phyloP scores from a whole-genome alignment of 2,329 filamentous ascomycete species.

The Pseudogymnoascus sp. region DNA sequence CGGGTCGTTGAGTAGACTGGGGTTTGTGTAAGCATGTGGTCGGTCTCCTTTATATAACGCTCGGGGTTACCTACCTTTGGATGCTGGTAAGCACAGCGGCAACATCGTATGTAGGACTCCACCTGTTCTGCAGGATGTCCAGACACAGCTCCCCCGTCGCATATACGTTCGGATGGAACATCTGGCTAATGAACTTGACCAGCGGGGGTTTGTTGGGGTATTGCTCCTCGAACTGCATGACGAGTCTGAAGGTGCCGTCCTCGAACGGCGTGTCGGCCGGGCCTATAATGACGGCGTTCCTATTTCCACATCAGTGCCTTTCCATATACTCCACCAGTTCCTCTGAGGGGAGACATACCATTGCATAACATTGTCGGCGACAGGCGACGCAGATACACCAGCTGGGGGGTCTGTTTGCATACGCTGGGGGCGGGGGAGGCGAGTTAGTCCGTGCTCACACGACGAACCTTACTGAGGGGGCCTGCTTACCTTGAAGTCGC shows the following conservation, averaged over 20 bases:
- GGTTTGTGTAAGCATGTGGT: neutral
- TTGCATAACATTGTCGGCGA: constrained; percentile 95
- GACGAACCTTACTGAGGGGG: constrained; percentile 15
- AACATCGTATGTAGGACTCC: constrained; percentile 98
- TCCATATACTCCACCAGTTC: neutral
- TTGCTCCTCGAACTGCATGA: constrained; percentile 99
- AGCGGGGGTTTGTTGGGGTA: constrained; percentile 97
- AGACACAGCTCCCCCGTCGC: constrained; percentile 92
- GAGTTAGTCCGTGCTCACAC: constrained; percentile 17
- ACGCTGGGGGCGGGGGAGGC: constrained; percentile 48
- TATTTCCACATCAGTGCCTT: constrained; percentile 30
- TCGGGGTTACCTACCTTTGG: constrained; percentile 61
- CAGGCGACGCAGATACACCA: constrained; percentile 90
- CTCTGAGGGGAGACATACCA: constrained; percentile 49
- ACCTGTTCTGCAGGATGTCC: constrained; percentile 94
- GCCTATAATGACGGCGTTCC: constrained; percentile 98
- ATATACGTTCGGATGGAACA: constrained; percentile 99
- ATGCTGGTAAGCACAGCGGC: constrained; percentile 95
- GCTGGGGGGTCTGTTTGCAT: constrained; percentile 99
- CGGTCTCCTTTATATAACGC: neutral
- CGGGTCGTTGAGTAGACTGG: constrained; percentile 87
- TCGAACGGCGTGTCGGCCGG: constrained; percentile 96
- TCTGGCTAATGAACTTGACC: constrained; percentile 97
- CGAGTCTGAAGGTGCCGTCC: constrained; percentile 92
- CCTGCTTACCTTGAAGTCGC: constrained; percentile 86